Base-by-base conservation (phyloP, 306 rosid species). In the Medicago ruthenica region DNA sequence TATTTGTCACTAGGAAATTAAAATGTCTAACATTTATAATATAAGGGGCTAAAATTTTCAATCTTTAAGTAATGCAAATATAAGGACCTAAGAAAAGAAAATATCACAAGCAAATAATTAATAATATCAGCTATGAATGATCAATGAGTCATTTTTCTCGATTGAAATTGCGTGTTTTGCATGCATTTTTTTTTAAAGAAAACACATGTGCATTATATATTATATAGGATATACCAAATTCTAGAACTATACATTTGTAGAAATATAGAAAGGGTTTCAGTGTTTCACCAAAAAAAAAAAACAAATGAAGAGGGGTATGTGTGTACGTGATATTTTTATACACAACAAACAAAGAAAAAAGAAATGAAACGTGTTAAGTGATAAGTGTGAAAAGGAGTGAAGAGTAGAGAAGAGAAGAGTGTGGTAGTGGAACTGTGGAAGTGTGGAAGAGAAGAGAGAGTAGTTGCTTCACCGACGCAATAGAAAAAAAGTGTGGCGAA, bases 391-490 rank as follows among this genome's bases (percentile, higher is more conserved):
- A 2, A 8, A 54, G n/a, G 79, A 82, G 80, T 75, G 76, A 48
- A 69, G 75, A 77, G 50, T 40, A 70, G 55, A 27, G 82, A 70
- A 70, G 55, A 24, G 82, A 70, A 71, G 81, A 82, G 85, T 76
- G 81, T 76, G 81, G 74, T 11, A 24, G 84, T 69, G 76, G 73
- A 13, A 51, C 8, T 13, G 39, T 68, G 71, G 73, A 13, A 50
- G n/a, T 12, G 37, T 67, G 71, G 67, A 17, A 36, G 31, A 24
- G 13, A n/a, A 27, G 31, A 27, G 31, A 65, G 9, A 67, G 79
- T 67, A 47, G 81, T 34, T 34, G 79, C 59, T 75, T 81, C 81
- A 69, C 78, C 86, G 79, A 91, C 87, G 86, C 81, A 74, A 70
- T 16, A 53, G 0, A 5, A 51, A 51, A 44, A 14, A 59, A 34